Base-by-base conservation (phyloP, 495 filamentous ascomycete species). In the Penicillium paradoxum region DNA sequence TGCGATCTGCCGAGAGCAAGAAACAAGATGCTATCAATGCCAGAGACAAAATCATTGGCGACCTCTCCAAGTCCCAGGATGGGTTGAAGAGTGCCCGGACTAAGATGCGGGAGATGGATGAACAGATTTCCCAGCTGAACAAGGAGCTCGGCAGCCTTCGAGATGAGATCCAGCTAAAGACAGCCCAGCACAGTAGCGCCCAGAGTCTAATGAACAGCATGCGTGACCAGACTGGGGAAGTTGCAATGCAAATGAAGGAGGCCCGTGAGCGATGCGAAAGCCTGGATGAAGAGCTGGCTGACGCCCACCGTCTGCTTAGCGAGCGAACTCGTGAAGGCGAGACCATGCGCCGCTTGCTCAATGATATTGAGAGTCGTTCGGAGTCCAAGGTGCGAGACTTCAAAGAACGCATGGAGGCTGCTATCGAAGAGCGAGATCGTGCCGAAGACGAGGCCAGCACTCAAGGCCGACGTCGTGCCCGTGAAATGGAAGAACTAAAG, bases 261-360 rank as follows among this genome's bases (percentile, higher is more conserved):
- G 85, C 87, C 3, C 83, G 86, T 45, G 82, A 83, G 33, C 86
- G 90, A 54, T 84, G 82, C 49, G 91, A 96, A 58, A 88, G 84
- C 49, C 70, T 96, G n/a, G 92, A 97, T 58, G 93, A 98, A 71
- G 93, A 97, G 64, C 76, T 97, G 7, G 82, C 83, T 15, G 95
- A 98, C 62, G 83, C 89, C 13, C 91, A 95, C 53, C 80, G 90
- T 41, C 80, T 97, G 45, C 79, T 98, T n/a, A 81, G 76, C 37
- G 95, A 97, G 69, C 84, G 95, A 15, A 92, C 88, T n/a, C 83
- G 93, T 19, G 95, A 98, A 69, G 89, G 83, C 3, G 92, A 98
- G 68, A 97, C 90, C 2, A 97, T 98, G 92, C 81, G 93, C 33
- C 78, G 90, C 21, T 75, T 97, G 42, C 76, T 98, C 7, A 85